phyloP scores from a whole-genome alignment of 805 yeast species.

The Ogataea ganodermae region DNA sequence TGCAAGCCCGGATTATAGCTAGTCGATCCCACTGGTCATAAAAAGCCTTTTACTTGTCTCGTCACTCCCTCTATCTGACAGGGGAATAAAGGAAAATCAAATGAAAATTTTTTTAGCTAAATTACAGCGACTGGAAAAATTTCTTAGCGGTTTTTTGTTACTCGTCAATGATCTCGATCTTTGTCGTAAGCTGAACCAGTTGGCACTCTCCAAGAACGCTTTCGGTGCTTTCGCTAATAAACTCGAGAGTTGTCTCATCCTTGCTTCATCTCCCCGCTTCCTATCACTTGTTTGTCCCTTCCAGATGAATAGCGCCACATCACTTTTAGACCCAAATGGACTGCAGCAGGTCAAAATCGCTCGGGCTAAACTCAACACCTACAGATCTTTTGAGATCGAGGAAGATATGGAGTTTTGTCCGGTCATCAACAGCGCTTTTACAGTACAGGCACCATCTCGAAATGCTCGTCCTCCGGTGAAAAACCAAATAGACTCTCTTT shows the following conservation, averaged over 20 bases:
- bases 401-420: slow-evolving; percentile 77
- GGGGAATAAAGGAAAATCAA: neutral
- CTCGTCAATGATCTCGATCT: neutral
- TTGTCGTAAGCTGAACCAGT: neutral
- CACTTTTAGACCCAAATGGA: slow-evolving; percentile 10
- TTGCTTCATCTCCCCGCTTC: neutral
- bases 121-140: slow-evolving; percentile 1
- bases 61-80: neutral
- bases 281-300: neutral
- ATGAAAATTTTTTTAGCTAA: slow-evolving; percentile 4
- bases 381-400: slow-evolving; percentile 69
- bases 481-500: slow-evolving; percentile 18
- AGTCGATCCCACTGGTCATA: no score
- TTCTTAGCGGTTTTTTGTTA: slow-evolving; percentile 4
- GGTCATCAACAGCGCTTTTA: slow-evolving; percentile 13
- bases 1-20: no score
- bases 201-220: neutral
- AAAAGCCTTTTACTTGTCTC: neutral
- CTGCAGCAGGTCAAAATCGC: slow-evolving; percentile 34
- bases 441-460: neutral
- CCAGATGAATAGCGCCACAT: slow-evolving; percentile 12
- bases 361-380: slow-evolving; percentile 55
- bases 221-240: neutral
- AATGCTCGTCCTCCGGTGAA: slow-evolving; percentile 7
- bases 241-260: neutral